Evolutionary conservation across 495 filamentous ascomycete species (phyloP), one percentile per base, ranked within the genome.

Genomic region (Penicillium arizonense): DNA sequence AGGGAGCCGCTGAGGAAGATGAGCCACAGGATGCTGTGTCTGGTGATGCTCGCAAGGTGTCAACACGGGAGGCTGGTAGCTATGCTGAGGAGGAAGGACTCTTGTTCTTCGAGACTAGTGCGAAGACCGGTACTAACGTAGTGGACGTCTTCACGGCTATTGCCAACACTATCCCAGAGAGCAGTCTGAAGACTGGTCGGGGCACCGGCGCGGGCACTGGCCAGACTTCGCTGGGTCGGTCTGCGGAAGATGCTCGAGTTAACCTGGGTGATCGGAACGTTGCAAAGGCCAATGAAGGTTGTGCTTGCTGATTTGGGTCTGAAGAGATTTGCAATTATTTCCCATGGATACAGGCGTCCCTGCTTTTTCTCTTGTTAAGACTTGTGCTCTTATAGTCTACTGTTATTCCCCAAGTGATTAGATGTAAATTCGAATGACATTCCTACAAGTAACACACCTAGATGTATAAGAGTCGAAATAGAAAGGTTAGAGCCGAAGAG

Each of bases 141-240:
- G 83, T 87, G 56, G 92, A 94, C 57, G 94, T 98, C 20, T 98
- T 98, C 69, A 96, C 93, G 40, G 92, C 93, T n/a, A 97, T 97
- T 66, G 93, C 93, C 50, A 96, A 96, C 64, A 90, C 91, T 23
- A 97, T 97, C 53, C 93, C 94, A 1, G 94, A 97, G 74, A 94
- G 90, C 55, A 94, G 88, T 55, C 77, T 97, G 71, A 97, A 97
- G 82, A 90, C 87, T 33, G 80, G 86, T 34, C 83, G 90, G 41
- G 87, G 85, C 10, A 72, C 82, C 16, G 84, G 81, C 14, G 81
- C 81, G 23, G 78, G 85, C 24, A 80, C 78, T 33, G 80, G 80
- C 6, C 75, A 77, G 53, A 73, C 72, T 49, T 59, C 64, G 33
- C 50, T 77, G 23, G 69, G 71, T 36, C 68, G 75, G 16, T 57